Evolutionary conservation across 2,329 filamentous ascomycete species (phyloP), one percentile per base, ranked within the genome.

Genomic region (Monilinia aucupariae): DNA sequence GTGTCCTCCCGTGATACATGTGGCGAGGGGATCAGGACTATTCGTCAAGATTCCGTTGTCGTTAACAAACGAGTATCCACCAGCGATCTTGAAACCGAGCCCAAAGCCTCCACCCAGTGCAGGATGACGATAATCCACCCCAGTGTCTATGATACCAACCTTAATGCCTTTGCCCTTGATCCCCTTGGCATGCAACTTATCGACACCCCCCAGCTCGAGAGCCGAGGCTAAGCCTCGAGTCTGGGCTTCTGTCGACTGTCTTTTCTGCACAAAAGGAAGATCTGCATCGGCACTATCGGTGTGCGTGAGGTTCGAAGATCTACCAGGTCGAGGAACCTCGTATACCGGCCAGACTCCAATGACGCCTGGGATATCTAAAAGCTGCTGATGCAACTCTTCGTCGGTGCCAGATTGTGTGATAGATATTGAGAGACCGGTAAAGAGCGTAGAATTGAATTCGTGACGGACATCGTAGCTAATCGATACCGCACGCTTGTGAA

Each of bases 91-190:
- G 67, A 81, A 87, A 15, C 79, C 82, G 1, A 77, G 69, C 2
- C 85, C 86, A 70, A 87, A 87, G 69, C 85, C 85, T 53, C 84
- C 84, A 43, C 86, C 86, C 0, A 89, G 79, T 34, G 83, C 82
- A 1, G 84, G 82, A 68, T 88, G 85, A 0, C 75, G 79, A 70
- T 87, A 88, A 70, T 88, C 85, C 54, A 86, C 72, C 13, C 77
- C 77, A 25, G 72, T 75, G 59, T 70, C 68, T 30, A 68, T 48
- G 37, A 81, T 70, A 6, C 73, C 79, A 22, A 82, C 73, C 27
- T 74, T 75, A 37, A 79, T 69, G 1, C 79, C 79, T 48, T 78
- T 75, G 25, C 80, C 80, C 1, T 75, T 79, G n/a, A 78, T 71
- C 9, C 79, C 79, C 39, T 74, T 71, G 4, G 73, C 75, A 15